These are phyloP conservation scores for Phellopilus nigrolimitatus DNA, from an alignment of 1,284 basidiomycete genomes.

Conservation along the genomic window DNA sequence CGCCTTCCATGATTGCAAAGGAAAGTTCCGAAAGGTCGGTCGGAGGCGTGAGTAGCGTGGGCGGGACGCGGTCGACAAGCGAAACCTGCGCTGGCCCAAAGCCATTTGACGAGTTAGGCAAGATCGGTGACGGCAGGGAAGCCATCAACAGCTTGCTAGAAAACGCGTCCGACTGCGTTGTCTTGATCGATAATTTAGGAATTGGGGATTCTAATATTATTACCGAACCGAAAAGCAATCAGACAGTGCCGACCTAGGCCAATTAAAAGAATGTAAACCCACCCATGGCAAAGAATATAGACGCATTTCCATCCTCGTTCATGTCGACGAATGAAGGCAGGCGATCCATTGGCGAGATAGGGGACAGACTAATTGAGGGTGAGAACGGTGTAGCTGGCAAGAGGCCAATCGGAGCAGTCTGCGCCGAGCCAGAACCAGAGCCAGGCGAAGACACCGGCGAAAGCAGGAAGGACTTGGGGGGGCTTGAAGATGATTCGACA, in stretches of 20 bases:
- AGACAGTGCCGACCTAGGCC: too few species aligned
- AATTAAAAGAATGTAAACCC: too few species aligned
- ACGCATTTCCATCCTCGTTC: neutral
- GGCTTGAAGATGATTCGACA: neutral
- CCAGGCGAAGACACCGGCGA: neutral
- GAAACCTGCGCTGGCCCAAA: neutral
- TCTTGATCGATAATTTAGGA: too few species aligned
- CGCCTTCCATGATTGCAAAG: neutral
- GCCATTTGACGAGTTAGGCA: too few species aligned
- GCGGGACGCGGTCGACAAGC: neutral
- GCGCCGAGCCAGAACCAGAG: neutral
- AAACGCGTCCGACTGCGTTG: neutral
- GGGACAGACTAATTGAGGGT: neutral
- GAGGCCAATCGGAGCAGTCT: neutral
- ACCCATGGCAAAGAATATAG: neutral
- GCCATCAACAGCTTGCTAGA: too few species aligned
- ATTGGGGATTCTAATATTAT: too few species aligned
- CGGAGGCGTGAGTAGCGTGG: neutral
- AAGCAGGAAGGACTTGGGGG: neutral
- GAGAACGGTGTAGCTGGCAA: neutral
- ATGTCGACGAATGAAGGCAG: neutral
- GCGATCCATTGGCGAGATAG: neutral
- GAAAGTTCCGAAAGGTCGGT: neutral
- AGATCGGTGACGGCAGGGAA: too few species aligned
- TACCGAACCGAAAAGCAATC: too few species aligned